These are phyloP conservation scores for Saccharomyces jurei DNA, from an alignment of 805 yeast genomes.

Conservation along the genomic window DNA sequence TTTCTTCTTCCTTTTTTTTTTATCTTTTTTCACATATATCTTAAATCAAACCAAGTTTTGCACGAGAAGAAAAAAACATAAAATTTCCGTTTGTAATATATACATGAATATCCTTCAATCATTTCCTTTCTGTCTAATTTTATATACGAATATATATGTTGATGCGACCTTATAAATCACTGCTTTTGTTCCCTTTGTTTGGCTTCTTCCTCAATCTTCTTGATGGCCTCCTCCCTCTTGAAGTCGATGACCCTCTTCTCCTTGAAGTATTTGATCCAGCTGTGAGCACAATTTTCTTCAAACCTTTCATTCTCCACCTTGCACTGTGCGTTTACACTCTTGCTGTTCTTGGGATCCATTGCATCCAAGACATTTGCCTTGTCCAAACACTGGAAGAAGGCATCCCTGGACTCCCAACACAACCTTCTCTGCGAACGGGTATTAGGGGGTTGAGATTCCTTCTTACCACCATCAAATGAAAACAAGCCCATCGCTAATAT, in stretches of 20 bases:
- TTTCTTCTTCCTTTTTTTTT: background rate
- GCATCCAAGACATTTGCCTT: constrained; percentile 53
- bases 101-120: background rate
- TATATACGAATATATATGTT: background rate
- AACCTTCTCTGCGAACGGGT: constrained; percentile 59
- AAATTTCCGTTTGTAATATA: background rate
- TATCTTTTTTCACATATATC: background rate
- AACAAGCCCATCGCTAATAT: constrained; percentile 11
- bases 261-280: constrained; percentile 88
- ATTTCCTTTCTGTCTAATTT: background rate
- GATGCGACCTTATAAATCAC: background rate
- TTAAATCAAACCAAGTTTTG: background rate
- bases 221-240: constrained; percentile 57
- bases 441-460: constrained; percentile 11
- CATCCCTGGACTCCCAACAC: constrained; percentile 90
- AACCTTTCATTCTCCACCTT: constrained; percentile 48
- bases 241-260: constrained; percentile 77
- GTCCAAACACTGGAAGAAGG: constrained; percentile 67
- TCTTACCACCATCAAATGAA: constrained; percentile 4
- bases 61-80: background rate
- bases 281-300: constrained; percentile 67
- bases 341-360: constrained; percentile 42
- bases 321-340: constrained; percentile 49
- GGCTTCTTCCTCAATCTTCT: constrained; percentile 52
- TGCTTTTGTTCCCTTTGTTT: constrained; percentile 2